phyloP scores from a whole-genome alignment of 495 filamentous ascomycete genomes.

The Haplographium delicatum region DNA sequence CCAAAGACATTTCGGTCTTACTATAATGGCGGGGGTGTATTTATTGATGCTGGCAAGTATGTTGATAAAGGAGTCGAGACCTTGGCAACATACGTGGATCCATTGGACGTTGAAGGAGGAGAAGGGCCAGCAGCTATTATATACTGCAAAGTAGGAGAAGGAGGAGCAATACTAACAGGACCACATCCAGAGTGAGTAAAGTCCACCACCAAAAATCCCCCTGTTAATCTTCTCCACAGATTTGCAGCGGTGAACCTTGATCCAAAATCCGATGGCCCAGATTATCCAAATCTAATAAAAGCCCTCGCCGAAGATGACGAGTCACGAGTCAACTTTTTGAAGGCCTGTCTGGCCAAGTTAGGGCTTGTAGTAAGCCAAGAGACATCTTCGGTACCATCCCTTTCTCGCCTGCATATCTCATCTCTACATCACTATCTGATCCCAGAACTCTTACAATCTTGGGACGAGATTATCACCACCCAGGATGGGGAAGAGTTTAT shows the following conservation, averaged over 20 bases:
- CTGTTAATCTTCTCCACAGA: slow-evolving; percentile 36
- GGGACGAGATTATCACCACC: slow-evolving; percentile 61
- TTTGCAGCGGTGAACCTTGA: slow-evolving; percentile 80
- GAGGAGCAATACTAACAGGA: slow-evolving; percentile 72
- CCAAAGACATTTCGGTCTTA: slow-evolving; percentile 64
- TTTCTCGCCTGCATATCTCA: slow-evolving; percentile 83
- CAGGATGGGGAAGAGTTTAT: slow-evolving; percentile 70
- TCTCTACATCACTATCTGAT: slow-evolving; percentile 59
- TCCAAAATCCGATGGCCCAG: slow-evolving; percentile 52
- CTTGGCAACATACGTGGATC: slow-evolving; percentile 72
- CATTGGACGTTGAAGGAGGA: slow-evolving; percentile 73
- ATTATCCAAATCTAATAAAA: slow-evolving; percentile 63
- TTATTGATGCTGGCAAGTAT: slow-evolving; percentile 68
- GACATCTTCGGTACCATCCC: slow-evolving; percentile 64
- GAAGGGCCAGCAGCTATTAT: slow-evolving; percentile 67
- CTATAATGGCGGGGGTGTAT: slow-evolving; percentile 95
- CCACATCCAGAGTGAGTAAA: slow-evolving; percentile 96
- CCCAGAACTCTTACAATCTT: slow-evolving; percentile 57
- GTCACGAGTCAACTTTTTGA: slow-evolving; percentile 68
- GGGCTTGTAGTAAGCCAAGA: slow-evolving; percentile 70
- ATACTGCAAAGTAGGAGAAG: slow-evolving; percentile 84
- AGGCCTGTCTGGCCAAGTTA: slow-evolving; percentile 76
- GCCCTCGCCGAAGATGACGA: slow-evolving; percentile 66
- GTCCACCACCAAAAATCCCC: slow-evolving; percentile 25
- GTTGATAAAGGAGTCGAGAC: slow-evolving; percentile 66